phyloP scores from a whole-genome alignment of 2,329 filamentous ascomycete genomes.

The Sporothrix inflata region DNA sequence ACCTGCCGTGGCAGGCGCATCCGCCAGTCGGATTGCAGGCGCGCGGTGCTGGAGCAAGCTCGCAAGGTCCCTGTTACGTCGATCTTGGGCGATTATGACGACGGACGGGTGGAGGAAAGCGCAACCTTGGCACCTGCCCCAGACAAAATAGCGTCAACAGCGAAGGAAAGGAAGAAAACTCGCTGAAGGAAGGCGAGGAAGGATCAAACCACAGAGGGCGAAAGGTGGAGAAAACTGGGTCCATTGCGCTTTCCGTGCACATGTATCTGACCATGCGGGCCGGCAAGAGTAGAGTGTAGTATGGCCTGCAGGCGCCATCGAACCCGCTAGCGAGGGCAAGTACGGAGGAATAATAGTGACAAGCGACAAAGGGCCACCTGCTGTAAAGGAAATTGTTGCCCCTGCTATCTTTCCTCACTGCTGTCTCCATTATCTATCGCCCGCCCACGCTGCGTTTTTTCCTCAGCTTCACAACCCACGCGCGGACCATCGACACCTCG shows the following conservation, averaged over 20 bases:
- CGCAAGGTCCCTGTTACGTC: not conserved
- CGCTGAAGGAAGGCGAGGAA: not conserved
- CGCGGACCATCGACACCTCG: conserved; percentile 9
- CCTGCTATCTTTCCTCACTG: conserved; percentile 8
- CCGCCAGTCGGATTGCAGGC: conserved; percentile 8
- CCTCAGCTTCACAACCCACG: conserved; percentile 14
- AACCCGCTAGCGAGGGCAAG: conserved; percentile 2
- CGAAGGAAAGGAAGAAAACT: not conserved
- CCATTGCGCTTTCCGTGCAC: not conserved
- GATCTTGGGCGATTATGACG: conserved; percentile 6
- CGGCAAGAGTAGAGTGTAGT: conserved; percentile 1
- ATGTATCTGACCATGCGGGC: conserved; percentile 4
- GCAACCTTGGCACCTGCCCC: conserved; percentile 19
- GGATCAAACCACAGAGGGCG: not conserved
- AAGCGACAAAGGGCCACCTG: conserved; percentile 1
- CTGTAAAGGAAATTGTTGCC: conserved; percentile 1
- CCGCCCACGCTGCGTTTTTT: conserved; percentile 20
- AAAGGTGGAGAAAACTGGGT: conserved; percentile 26
- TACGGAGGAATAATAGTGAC: not conserved
- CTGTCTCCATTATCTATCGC: conserved; percentile 21
- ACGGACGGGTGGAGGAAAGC: conserved; percentile 20
- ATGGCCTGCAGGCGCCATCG: not conserved
- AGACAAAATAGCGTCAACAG: conserved; percentile 6
- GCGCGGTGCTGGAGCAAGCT: not conserved
- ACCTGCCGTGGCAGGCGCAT: not conserved